Conservation (phyloP, 257 asterid genomes). For the Rauvolfia tetraphylla region DNA sequence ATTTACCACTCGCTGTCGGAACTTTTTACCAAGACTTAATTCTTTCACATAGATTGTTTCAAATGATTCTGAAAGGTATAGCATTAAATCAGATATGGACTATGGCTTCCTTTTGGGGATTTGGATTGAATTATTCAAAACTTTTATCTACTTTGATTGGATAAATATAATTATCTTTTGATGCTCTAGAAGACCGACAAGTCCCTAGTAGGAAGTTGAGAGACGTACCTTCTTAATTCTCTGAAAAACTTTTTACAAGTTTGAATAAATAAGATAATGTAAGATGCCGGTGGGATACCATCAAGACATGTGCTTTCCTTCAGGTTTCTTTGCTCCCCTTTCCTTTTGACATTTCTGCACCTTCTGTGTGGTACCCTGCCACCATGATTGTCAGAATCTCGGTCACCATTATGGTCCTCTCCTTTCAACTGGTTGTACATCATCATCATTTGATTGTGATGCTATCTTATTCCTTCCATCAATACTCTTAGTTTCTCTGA, state of each 20-base stretch:
- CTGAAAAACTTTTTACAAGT: background rate
- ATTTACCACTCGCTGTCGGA: background rate
- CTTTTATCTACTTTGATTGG: background rate
- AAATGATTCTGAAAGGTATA: no score
- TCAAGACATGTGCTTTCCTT: background rate
- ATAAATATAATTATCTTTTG: no score
- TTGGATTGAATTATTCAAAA: background rate
- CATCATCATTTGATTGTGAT: background rate
- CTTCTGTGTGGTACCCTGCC: background rate
- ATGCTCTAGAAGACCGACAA: no score
- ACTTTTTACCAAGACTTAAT: background rate
- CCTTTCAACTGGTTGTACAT: background rate
- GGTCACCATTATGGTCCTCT: background rate
- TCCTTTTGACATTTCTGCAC: background rate
- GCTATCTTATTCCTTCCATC: background rate
- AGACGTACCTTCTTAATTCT: background rate
- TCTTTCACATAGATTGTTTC: background rate
- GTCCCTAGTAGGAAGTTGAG: no score
- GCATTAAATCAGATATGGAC: background rate
- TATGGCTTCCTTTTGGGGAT: background rate
- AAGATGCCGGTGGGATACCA: background rate
- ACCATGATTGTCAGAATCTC: background rate
- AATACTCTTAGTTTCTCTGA: background rate
- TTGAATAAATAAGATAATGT: background rate
- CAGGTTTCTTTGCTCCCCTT: background rate